These are phyloP conservation scores for Lentinula sp. DNA, from an alignment of 768 basidiomycete genomes.

Conservation along the genomic window DNA sequence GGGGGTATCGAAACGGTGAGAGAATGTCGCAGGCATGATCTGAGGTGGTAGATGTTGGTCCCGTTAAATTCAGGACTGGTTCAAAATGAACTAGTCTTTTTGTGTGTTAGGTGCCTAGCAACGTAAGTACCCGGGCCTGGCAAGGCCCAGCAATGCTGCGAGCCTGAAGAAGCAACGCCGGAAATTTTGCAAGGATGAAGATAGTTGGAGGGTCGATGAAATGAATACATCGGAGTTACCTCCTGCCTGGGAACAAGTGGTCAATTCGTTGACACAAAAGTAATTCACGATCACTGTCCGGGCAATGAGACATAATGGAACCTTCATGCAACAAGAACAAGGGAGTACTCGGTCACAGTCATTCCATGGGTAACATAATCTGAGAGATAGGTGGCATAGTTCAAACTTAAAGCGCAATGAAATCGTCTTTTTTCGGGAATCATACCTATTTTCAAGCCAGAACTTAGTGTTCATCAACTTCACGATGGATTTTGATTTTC, in stretches of 20 bases:
- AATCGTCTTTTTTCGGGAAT: no score
- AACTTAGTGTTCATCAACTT: no score
- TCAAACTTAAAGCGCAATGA: no score
- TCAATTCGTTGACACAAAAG: no score
- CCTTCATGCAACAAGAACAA: no score
- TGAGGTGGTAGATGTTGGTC: not conserved
- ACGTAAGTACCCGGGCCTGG: not conserved
- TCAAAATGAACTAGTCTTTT: not conserved
- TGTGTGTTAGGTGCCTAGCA: not conserved
- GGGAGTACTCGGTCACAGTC: no score
- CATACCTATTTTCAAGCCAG: no score
- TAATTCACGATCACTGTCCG: no score
- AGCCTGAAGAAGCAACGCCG: not conserved
- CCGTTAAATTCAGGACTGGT: not conserved
- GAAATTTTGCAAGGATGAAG: not conserved
- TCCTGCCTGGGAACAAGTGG: not conserved
- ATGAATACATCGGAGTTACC: not conserved
- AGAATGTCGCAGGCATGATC: not conserved
- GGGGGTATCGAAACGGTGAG: conserved; percentile 34
- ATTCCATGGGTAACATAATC: no score
- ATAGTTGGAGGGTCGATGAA: not conserved
- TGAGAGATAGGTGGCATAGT: no score
- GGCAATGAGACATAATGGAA: no score
- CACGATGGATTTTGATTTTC: no score
- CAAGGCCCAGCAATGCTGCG: not conserved